Conservation (phyloP, 306 rosid species). For the Sesbania bispinosa region DNA sequence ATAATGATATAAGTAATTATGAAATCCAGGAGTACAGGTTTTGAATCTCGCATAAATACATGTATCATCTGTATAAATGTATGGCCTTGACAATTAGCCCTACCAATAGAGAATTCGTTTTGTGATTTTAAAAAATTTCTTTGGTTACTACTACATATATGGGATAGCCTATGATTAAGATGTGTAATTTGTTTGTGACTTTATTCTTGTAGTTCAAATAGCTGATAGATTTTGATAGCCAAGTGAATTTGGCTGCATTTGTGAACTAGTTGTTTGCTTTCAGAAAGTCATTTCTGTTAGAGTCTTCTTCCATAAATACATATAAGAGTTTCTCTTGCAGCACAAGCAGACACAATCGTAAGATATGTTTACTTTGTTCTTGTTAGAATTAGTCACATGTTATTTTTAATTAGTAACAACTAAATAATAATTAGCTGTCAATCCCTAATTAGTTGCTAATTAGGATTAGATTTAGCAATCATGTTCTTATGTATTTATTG, state of each 20-base stretch:
- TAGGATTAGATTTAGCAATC: too few species aligned
- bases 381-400: too few species aligned
- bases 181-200: neutral
- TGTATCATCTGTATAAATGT: neutral
- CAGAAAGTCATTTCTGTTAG: neutral
- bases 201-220: conserved; percentile 15
- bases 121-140: neutral
- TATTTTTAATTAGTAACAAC: too few species aligned
- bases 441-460: too few species aligned
- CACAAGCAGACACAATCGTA: neutral
- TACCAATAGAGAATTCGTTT: neutral
- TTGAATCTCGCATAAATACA: neutral
- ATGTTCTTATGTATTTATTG: too few species aligned
- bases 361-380: neutral
- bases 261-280: neutral
- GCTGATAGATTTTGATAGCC: neutral
- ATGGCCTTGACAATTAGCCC: neutral
- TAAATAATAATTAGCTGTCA: too few species aligned
- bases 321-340: neutral
- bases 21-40: neutral
- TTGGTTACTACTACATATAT: neutral
- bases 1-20: neutral
- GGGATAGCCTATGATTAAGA: conserved; percentile 2
- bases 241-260: neutral
- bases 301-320: neutral